Evolutionary conservation across 2,329 filamentous ascomycete genomes (phyloP).

Genomic region (Apiospora malaysiana): DNA sequence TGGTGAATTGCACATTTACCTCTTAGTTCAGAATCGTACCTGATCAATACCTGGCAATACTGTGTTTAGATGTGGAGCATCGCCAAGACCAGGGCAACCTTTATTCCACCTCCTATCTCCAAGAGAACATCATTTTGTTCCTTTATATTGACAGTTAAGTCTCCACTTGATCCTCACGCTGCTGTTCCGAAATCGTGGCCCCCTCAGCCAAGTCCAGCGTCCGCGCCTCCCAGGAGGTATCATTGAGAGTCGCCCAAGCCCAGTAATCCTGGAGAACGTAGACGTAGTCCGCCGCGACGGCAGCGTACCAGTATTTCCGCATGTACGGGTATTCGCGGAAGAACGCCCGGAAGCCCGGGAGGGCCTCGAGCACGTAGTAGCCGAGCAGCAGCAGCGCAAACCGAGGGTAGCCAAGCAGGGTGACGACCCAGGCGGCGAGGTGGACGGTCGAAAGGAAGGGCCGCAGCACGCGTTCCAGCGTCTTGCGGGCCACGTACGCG

Average conservation of each 20-base stretch:
- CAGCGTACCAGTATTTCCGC: constrained; percentile 21
- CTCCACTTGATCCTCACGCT: background rate
- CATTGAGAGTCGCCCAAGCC: constrained; percentile 18
- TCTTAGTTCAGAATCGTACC: no score
- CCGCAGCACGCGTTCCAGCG: constrained; percentile 20
- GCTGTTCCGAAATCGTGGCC: background rate
- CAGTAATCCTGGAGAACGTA: constrained; percentile 25
- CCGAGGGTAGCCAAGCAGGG: background rate
- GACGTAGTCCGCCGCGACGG: constrained; percentile 23
- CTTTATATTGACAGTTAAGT: no score
- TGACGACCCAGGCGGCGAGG: constrained; percentile 20
- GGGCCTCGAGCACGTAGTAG: constrained; percentile 51
- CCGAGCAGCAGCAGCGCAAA: constrained; percentile 46
- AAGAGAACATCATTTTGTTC: no score
- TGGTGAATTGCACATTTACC: no score
- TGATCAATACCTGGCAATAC: no score
- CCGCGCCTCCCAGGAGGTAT: background rate
- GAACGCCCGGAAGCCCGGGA: constrained; percentile 52
- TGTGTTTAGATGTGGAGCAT: no score
- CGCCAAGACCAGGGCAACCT: no score
- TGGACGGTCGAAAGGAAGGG: constrained; percentile 21
- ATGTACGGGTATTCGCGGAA: constrained; percentile 45
- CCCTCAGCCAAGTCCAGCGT: background rate
- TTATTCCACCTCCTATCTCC: no score
- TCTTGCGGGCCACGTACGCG: constrained; percentile 22